Evolutionary conservation across 139 green algal genomes (phyloP).

Genomic region (Chlorella sp.): DNA sequence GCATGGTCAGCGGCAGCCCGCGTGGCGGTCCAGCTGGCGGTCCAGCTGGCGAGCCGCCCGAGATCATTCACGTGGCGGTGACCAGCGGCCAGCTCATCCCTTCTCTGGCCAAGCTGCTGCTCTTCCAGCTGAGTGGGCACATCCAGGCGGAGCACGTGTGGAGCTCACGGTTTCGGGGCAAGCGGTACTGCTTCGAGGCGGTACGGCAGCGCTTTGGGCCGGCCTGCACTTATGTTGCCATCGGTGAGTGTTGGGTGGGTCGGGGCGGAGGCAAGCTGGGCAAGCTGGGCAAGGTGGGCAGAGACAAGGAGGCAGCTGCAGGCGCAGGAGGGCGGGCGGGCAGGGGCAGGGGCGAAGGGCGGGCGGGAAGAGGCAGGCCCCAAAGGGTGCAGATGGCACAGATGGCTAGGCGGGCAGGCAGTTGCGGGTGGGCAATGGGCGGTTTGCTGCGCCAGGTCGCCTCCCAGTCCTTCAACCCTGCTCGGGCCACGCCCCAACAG

Average conservation of each 20-base stretch:
- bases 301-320: too few relatives aligned
- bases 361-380: too few relatives aligned
- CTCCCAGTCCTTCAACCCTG: too few relatives aligned
- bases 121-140: constrained; percentile 46
- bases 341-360: too few relatives aligned
- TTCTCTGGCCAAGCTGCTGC: constrained; percentile 60
- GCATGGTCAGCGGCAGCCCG: not conserved
- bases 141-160: constrained; percentile 49
- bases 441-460: too few relatives aligned
- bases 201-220: constrained; percentile 36
- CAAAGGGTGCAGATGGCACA: too few relatives aligned
- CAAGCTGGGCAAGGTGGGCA: too few relatives aligned
- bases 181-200: constrained; percentile 46
- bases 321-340: too few relatives aligned
- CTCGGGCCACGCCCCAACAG: too few relatives aligned
- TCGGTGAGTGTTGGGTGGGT: constrained; percentile 15
- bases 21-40: not conserved
- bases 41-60: too few relatives aligned
- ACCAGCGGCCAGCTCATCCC: constrained; percentile 57
- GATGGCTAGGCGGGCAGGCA: too few relatives aligned
- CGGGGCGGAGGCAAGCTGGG: not conserved
- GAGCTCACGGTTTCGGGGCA: constrained; percentile 33
- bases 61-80: constrained; percentile 56
- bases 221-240: not conserved
- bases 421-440: too few relatives aligned